phyloP scores from a whole-genome alignment of 2,329 filamentous ascomycete genomes.

The Xylariaceae sp. region DNA sequence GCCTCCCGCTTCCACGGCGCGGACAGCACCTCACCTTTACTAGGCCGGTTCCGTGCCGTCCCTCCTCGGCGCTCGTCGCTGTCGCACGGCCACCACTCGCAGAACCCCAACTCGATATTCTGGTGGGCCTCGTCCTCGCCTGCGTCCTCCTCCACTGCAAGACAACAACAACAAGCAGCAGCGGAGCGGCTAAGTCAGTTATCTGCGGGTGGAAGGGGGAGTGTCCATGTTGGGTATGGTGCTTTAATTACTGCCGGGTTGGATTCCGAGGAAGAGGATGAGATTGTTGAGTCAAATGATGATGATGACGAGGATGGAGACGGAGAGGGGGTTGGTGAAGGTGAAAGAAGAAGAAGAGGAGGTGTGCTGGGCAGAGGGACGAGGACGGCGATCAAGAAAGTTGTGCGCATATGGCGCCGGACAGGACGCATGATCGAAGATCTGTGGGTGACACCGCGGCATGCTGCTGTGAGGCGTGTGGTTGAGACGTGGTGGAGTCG shows the following conservation, averaged over 20 bases:
- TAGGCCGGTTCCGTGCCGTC: constrained; percentile 63
- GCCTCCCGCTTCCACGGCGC: constrained; percentile 39
- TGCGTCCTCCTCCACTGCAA: constrained; percentile 29
- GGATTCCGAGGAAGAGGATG: constrained; percentile 28
- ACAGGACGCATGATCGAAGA: constrained; percentile 40
- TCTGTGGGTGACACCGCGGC: constrained; percentile 59
- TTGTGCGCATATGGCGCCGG: constrained; percentile 33
- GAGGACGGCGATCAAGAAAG: constrained; percentile 19
- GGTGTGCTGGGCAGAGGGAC: constrained; percentile 31
- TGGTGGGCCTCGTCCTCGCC: constrained; percentile 11
- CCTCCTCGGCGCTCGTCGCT: too few species aligned
- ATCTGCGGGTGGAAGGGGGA: constrained; percentile 41
- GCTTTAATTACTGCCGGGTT: constrained; percentile 45
- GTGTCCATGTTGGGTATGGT: constrained; percentile 56
- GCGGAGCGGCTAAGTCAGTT: constrained; percentile 34
- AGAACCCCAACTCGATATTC: constrained; percentile 11
- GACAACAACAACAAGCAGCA: too few species aligned
- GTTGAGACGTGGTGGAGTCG: constrained; percentile 62
- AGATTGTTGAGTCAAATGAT: background rate
- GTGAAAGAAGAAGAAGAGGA: constrained; percentile 28
- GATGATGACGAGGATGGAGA: constrained; percentile 26
- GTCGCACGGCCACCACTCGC: constrained; percentile 19
- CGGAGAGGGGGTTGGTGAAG: constrained; percentile 27
- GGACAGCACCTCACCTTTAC: constrained; percentile 53
- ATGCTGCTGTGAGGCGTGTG: constrained; percentile 53